Conservation (phyloP, 2,329 filamentous ascomycete species). For the Aspergillus ibericus region DNA sequence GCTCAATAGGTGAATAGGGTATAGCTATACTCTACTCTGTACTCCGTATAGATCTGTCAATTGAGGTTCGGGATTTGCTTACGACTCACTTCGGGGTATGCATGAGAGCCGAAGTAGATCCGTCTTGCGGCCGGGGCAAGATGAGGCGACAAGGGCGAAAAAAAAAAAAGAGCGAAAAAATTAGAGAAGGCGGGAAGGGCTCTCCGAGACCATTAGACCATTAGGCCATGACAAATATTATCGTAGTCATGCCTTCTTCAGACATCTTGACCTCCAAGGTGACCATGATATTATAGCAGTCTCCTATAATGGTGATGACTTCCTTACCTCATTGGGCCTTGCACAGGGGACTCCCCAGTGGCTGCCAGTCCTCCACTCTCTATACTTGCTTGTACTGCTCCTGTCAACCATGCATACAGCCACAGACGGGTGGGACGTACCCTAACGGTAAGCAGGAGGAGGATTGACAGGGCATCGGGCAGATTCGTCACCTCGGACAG, state of each 20-base stretch:
- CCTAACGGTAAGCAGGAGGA: not conserved
- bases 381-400: slow-evolving; percentile 6
- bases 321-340: not conserved
- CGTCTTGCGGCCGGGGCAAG: slow-evolving; percentile 1
- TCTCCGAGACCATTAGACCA: not conserved
- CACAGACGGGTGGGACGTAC: slow-evolving; percentile 1
- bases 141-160: not conserved
- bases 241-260: not conserved
- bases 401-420: slow-evolving; percentile 13
- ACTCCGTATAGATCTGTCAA: slow-evolving; percentile 3
- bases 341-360: slow-evolving; percentile 8
- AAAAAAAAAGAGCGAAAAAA: not conserved
- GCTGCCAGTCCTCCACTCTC: slow-evolving; percentile 4
- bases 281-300: not conserved
- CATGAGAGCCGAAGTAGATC: slow-evolving; percentile 5
- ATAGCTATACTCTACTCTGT: too few species aligned
- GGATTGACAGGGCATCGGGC: slow-evolving; percentile 9
- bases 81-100: slow-evolving; percentile 2
- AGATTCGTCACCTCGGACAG: slow-evolving; percentile 14
- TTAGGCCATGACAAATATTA: not conserved
- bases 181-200: not conserved
- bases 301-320: not conserved
- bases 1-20: not conserved
- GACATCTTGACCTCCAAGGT: not conserved
- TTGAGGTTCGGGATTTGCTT: slow-evolving; percentile 5